Evolutionary conservation across 495 filamentous ascomycete genomes (phyloP).

Genomic region (Annulohypoxylon bovei): DNA sequence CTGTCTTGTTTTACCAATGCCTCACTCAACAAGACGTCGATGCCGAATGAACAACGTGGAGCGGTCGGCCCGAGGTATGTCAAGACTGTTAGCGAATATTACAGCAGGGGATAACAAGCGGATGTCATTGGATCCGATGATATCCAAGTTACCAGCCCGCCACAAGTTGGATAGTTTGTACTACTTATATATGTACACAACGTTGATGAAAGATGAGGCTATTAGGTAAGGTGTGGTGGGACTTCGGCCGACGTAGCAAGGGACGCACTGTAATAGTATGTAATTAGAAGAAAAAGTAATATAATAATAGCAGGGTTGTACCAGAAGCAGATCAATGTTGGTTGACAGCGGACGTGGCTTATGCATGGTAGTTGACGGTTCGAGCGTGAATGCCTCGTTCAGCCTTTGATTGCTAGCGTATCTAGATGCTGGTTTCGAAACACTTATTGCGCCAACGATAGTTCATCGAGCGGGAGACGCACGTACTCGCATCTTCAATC

Average conservation of each 20-base stretch:
- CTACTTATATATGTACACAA: slow-evolving; percentile 11
- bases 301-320: slow-evolving; percentile 38
- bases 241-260: slow-evolving; percentile 16
- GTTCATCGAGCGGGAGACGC: slow-evolving; percentile 28
- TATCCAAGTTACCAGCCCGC: slow-evolving; percentile 1
- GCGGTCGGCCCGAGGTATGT: slow-evolving; percentile 27
- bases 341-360: slow-evolving; percentile 29
- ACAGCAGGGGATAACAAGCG: background rate
- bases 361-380: slow-evolving; percentile 18
- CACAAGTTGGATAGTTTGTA: slow-evolving; percentile 21
- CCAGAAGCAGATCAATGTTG: slow-evolving; percentile 27
- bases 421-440: slow-evolving; percentile 22
- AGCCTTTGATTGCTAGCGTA: slow-evolving; percentile 15
- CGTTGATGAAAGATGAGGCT: slow-evolving; percentile 2
- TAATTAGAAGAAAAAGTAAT: slow-evolving; percentile 29
- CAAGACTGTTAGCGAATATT: background rate
- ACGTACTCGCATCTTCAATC: slow-evolving; percentile 39
- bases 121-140: background rate
- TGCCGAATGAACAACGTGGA: slow-evolving; percentile 16
- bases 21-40: background rate
- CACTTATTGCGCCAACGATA: slow-evolving; percentile 4
- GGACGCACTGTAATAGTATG: slow-evolving; percentile 10
- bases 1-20: slow-evolving; percentile 7
- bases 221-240: slow-evolving; percentile 35
- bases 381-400: slow-evolving; percentile 5